These are phyloP conservation scores for Copromyces sp. DNA, from an alignment of 495 filamentous ascomycete species.

Conservation along the genomic window DNA sequence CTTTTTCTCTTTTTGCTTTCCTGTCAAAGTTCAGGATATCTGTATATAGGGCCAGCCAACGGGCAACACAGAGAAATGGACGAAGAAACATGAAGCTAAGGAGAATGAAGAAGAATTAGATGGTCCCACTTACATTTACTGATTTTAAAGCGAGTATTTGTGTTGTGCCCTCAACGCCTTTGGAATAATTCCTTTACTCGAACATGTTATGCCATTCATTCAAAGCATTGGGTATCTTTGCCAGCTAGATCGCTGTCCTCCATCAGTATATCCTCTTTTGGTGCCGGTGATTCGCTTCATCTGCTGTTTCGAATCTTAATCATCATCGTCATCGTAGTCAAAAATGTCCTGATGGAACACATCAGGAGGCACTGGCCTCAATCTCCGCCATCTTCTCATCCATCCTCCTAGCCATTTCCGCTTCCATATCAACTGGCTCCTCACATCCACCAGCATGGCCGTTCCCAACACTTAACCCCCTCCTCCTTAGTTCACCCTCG, in stretches of 20 bases:
- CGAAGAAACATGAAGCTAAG: too few relatives aligned
- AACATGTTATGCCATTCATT: background rate
- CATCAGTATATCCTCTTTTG: background rate
- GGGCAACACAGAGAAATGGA: too few relatives aligned
- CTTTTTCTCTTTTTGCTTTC: too few relatives aligned
- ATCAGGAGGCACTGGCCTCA: constrained; percentile 8
- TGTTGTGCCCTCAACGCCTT: too few relatives aligned
- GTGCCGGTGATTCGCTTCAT: background rate
- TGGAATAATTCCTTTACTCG: too few relatives aligned
- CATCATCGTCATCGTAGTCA: background rate
- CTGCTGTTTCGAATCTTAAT: background rate
- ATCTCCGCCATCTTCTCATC: constrained; percentile 43
- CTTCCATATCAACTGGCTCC: constrained; percentile 45
- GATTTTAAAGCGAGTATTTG: too few relatives aligned
- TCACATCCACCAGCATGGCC: constrained; percentile 17
- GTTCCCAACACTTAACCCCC: constrained; percentile 27
- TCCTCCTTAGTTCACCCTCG: constrained; percentile 33
- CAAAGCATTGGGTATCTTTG: background rate
- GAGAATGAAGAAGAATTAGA: too few relatives aligned
- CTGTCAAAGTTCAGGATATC: too few relatives aligned
- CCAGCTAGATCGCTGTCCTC: background rate
- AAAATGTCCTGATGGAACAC: background rate
- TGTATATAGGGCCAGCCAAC: too few relatives aligned
- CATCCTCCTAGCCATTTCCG: constrained; percentile 48
- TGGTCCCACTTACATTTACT: too few relatives aligned